A percentile compares a stretch with the other conserved stretches of the same genome.
phyloP scores from a whole-genome alignment of 768 basidiomycete species.

The Pleurotus cornucopiae region DNA sequence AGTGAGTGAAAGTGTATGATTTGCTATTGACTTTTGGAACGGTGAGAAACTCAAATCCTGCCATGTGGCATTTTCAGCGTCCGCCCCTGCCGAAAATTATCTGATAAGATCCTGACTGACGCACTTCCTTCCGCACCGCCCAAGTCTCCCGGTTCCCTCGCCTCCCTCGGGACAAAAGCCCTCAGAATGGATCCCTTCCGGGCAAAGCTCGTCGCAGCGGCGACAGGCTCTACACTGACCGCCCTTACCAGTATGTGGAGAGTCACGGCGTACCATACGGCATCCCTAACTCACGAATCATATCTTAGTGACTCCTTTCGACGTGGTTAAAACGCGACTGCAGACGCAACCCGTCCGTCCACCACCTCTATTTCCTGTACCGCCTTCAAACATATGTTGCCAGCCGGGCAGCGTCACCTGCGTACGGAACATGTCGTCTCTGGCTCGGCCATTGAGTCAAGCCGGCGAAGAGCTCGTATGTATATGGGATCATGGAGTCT shows the following conservation, averaged over 20 bases:
- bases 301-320: constrained; percentile 94
- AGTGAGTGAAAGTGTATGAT: background rate
- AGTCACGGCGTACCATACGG: background rate
- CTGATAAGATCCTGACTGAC: constrained; percentile 23
- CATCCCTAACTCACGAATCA: background rate
- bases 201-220: constrained; percentile 78
- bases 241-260: constrained; percentile 68
- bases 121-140: constrained; percentile 3
- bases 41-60: background rate
- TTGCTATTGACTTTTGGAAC: background rate
- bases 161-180: constrained; percentile 6
- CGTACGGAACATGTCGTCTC: constrained; percentile 75
- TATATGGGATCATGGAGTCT: constrained; percentile 70
- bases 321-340: constrained; percentile 93
- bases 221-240: constrained; percentile 75
- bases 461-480: constrained; percentile 67
- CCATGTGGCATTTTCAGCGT: constrained; percentile 1
- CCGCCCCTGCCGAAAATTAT: constrained; percentile 19
- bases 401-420: constrained; percentile 58
- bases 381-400: constrained; percentile 60
- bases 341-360: constrained; percentile 79
- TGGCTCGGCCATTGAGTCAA: constrained; percentile 43
- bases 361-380: constrained; percentile 47
- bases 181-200: constrained; percentile 63
- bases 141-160: constrained; percentile 11